Conservation (phyloP, 2,329 filamentous ascomycete genomes). For the Fusarium sp. region DNA sequence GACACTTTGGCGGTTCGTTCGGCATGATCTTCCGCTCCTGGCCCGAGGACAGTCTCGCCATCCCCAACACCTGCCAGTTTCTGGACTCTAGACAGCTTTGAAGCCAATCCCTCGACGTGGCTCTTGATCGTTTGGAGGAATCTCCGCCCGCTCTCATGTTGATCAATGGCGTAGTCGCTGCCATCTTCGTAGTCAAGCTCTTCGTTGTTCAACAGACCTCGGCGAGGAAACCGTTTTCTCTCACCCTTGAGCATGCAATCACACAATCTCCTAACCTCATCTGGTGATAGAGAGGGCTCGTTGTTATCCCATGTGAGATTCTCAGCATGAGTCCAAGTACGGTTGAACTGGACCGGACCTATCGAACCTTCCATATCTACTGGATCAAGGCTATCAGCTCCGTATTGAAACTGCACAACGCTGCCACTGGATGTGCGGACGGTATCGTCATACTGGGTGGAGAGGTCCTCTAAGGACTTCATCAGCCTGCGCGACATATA, state of each 20-base stretch:
- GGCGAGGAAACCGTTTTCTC: slow-evolving; percentile 68
- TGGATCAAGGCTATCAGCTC: slow-evolving; percentile 94
- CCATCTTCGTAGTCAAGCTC: slow-evolving; percentile 78
- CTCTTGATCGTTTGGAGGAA: slow-evolving; percentile 91
- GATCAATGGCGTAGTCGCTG: slow-evolving; percentile 78
- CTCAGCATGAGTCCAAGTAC: slow-evolving; percentile 81
- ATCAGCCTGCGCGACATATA: slow-evolving; percentile 96
- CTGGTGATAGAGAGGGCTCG: slow-evolving; percentile 72
- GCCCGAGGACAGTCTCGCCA: slow-evolving; percentile 75
- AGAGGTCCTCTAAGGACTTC: slow-evolving; percentile 96
- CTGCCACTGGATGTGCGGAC: slow-evolving; percentile 95
- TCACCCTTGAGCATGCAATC: slow-evolving; percentile 74
- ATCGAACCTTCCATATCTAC: slow-evolving; percentile 93
- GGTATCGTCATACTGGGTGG: slow-evolving; percentile 90
- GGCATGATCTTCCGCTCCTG: slow-evolving; percentile 63
- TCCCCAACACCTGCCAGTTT: slow-evolving; percentile 61
- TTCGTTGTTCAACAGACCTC: slow-evolving; percentile 65
- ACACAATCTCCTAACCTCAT: slow-evolving; percentile 77
- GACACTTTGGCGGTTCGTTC: slow-evolving; percentile 51
- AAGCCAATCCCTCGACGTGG: slow-evolving; percentile 77
- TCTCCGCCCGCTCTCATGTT: slow-evolving; percentile 78
- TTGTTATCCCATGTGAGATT: slow-evolving; percentile 74
- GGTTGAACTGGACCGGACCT: slow-evolving; percentile 89
- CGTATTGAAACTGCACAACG: slow-evolving; percentile 93
- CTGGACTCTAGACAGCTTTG: slow-evolving; percentile 72